These are phyloP conservation scores for Lipomyces yarrowii DNA, from an alignment of 1,139 yeast genomes.

Conservation along the genomic window DNA sequence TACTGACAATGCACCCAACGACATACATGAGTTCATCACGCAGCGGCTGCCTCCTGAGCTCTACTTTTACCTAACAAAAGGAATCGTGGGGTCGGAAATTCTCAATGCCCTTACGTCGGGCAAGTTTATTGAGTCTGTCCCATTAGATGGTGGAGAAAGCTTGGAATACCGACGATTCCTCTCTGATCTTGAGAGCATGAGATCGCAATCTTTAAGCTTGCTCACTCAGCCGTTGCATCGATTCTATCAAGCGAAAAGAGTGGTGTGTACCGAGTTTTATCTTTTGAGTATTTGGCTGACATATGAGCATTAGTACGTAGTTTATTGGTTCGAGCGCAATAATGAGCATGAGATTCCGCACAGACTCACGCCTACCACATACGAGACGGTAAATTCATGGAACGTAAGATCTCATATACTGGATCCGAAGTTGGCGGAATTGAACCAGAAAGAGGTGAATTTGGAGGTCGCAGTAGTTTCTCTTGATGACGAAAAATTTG, in stretches of 20 bases:
- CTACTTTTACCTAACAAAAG: slow-evolving; percentile 78
- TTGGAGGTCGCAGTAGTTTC: slow-evolving; percentile 37
- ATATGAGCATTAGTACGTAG: slow-evolving; percentile 8
- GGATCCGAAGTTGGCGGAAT: slow-evolving; percentile 5
- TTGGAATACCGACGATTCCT: slow-evolving; percentile 58
- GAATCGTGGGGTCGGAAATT: slow-evolving; percentile 66
- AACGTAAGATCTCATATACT: slow-evolving; percentile 34
- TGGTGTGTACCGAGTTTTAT: slow-evolving; percentile 38
- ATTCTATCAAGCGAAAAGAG: slow-evolving; percentile 78
- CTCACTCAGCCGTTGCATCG: slow-evolving; percentile 76
- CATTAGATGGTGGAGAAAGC: slow-evolving; percentile 62
- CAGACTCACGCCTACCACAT: slow-evolving; percentile 55
- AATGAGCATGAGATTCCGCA: slow-evolving; percentile 53
- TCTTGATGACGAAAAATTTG: slow-evolving; percentile 35
- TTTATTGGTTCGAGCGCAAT: slow-evolving; percentile 56
- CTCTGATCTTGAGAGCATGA: slow-evolving; percentile 51
- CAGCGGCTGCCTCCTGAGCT: slow-evolving; percentile 87
- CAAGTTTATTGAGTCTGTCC: slow-evolving; percentile 62
- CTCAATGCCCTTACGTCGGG: slow-evolving; percentile 73
- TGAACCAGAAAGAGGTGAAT: slow-evolving; percentile 1
- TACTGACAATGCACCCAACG: slow-evolving; percentile 60
- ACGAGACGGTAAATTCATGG: slow-evolving; percentile 46
- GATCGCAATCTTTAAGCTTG: slow-evolving; percentile 66
- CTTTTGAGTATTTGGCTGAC: neutral
- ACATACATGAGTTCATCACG: slow-evolving; percentile 79